Conservation (phyloP, 2,329 filamentous ascomycete genomes). For the Exophiala calicioides region DNA sequence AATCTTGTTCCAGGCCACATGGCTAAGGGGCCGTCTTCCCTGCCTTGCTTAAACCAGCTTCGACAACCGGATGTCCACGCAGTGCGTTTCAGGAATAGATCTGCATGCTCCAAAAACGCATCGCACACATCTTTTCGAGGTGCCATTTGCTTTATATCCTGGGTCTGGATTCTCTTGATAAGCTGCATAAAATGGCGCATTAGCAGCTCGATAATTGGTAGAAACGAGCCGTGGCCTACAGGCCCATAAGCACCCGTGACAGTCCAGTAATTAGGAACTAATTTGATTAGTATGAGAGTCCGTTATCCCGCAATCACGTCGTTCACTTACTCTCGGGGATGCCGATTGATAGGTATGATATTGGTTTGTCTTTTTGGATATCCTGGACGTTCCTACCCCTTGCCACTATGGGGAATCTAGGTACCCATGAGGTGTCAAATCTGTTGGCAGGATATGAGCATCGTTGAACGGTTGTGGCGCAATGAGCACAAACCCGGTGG, state of each 20-base stretch:
- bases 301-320: background rate
- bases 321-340: slow-evolving; percentile 14
- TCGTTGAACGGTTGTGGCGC: too few species aligned
- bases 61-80: slow-evolving; percentile 13
- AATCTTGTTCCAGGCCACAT: slow-evolving; percentile 43
- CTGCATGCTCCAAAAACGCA: slow-evolving; percentile 41
- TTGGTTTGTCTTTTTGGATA: slow-evolving; percentile 10
- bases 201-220: slow-evolving; percentile 31
- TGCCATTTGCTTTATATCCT: slow-evolving; percentile 23
- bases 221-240: slow-evolving; percentile 32
- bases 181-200: slow-evolving; percentile 28
- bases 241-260: slow-evolving; percentile 31
- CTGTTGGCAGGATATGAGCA: too few species aligned
- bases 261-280: slow-evolving; percentile 34
- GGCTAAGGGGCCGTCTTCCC: slow-evolving; percentile 31
- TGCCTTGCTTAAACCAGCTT: slow-evolving; percentile 25
- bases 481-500: too few species aligned
- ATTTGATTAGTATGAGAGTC: background rate
- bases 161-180: slow-evolving; percentile 30
- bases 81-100: slow-evolving; percentile 40
- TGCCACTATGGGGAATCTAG: slow-evolving; percentile 21
- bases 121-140: slow-evolving; percentile 30
- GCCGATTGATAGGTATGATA: slow-evolving; percentile 25
- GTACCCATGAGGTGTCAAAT: slow-evolving; percentile 24
- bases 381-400: slow-evolving; percentile 16